Evolutionary conservation across 306 rosid species (phyloP).

Genomic region (Canavalia ensiformis): DNA sequence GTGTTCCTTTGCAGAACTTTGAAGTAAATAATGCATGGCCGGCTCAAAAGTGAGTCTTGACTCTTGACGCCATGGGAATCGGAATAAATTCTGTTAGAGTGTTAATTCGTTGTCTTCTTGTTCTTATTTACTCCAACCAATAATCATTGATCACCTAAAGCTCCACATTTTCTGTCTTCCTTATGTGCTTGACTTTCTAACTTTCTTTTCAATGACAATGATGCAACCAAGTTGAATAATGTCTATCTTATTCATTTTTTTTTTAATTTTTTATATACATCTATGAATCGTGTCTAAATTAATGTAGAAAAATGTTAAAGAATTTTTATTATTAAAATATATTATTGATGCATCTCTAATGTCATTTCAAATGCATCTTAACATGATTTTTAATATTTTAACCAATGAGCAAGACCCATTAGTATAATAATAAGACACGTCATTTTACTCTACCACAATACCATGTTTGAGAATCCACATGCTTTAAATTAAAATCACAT

Average conservation of each 20-base stretch:
- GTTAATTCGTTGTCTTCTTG: constrained; percentile 16
- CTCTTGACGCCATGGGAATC: constrained; percentile 31
- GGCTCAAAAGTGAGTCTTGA: constrained; percentile 39
- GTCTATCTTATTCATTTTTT: neutral
- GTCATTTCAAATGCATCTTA: too few species aligned
- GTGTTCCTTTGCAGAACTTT: neutral
- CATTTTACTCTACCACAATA: constrained; percentile 11
- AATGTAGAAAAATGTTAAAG: neutral
- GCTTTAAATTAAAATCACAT: constrained; percentile 33
- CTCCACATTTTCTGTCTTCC: constrained; percentile 4
- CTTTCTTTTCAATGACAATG: constrained; percentile 26
- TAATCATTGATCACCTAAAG: constrained; percentile 34
- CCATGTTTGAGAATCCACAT: constrained; percentile 29
- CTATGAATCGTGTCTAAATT: neutral
- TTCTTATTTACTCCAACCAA: constrained; percentile 32
- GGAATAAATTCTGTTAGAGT: constrained; percentile 43
- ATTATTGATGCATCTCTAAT: too few species aligned
- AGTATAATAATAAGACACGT: neutral
- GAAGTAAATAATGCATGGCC: constrained; percentile 35
- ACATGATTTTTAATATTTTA: too few species aligned
- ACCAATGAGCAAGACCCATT: too few species aligned
- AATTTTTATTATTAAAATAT: too few species aligned
- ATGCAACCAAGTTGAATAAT: constrained; percentile 31
- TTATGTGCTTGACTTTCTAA: neutral
- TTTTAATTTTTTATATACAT: neutral